A percentile compares a stretch with the other conserved stretches of the same genome.
phyloP scores from a whole-genome alignment of 176 grass and related monocot genomes.

The Musa beccarii region DNA sequence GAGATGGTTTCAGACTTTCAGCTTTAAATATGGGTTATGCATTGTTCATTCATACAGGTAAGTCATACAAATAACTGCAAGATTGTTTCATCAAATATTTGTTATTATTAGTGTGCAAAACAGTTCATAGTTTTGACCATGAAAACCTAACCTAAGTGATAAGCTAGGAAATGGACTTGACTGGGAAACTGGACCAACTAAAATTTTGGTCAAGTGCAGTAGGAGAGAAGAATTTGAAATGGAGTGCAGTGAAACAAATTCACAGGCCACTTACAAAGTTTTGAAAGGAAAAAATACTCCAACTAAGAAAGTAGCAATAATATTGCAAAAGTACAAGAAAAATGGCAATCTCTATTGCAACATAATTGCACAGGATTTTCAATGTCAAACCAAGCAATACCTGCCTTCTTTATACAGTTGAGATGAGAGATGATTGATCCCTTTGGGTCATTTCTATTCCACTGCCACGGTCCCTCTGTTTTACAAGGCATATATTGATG shows the following conservation, averaged over 20 bases:
- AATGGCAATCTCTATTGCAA: neutral
- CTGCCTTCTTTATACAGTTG: conserved; percentile 54
- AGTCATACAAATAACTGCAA: too few relatives aligned
- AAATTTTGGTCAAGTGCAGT: neutral
- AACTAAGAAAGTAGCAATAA: neutral
- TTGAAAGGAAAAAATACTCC: neutral
- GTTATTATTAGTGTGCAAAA: conserved; percentile 9
- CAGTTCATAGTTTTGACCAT: too few relatives aligned
- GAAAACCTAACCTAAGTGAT: too few relatives aligned
- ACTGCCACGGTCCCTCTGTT: conserved; percentile 45
- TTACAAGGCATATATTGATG: conserved; percentile 39
- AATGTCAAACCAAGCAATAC: conserved; percentile 13
- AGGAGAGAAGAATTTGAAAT: neutral
- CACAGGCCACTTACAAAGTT: neutral
- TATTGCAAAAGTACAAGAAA: neutral
- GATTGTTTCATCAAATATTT: neutral
- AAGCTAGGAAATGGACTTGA: neutral
- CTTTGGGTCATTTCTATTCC: conserved; percentile 51
- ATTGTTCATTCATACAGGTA: too few relatives aligned
- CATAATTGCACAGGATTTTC: conserved; percentile 2
- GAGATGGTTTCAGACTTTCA: too few relatives aligned
- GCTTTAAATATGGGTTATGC: too few relatives aligned
- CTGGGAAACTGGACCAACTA: neutral
- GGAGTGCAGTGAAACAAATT: neutral
- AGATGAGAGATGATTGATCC: conserved; percentile 23